Evolutionary conservation across 169 alveolate genomes (phyloP).

Genomic region (Eimeria acervulina): DNA sequence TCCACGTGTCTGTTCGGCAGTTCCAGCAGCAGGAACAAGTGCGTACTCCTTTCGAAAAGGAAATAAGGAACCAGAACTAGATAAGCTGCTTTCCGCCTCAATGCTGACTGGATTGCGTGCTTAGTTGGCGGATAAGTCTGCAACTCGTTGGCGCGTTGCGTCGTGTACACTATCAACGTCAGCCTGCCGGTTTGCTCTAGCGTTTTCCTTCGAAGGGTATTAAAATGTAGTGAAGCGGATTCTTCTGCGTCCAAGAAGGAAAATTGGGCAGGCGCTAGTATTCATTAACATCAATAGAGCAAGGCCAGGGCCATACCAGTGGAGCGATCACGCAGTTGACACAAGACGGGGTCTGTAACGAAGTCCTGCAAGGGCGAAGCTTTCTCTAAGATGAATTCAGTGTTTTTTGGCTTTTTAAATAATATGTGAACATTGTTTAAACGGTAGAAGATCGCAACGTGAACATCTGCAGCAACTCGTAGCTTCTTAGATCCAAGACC

Average conservation of each 20-base stretch:
- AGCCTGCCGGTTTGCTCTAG: not conserved
- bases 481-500: not conserved
- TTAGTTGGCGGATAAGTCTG: not conserved
- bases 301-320: not conserved
- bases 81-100: not conserved
- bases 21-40: not conserved
- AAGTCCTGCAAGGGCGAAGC: not conserved
- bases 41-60: not conserved
- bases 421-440: not conserved
- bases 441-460: not conserved
- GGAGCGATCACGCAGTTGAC: not conserved
- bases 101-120: not conserved
- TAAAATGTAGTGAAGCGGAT: not conserved
- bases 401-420: not conserved
- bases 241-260: not conserved
- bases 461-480: not conserved
- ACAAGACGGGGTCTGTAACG: not conserved
- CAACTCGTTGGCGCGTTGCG: not conserved
- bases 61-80: not conserved
- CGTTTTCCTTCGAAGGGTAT: not conserved
- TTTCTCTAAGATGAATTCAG: not conserved
- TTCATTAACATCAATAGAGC: not conserved
- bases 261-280: not conserved
- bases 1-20: not conserved
- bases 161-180: not conserved